Evolutionary conservation across 768 basidiomycete species (phyloP), one percentile per base, ranked within the genome.

Genomic region (Lentinula lateritia): DNA sequence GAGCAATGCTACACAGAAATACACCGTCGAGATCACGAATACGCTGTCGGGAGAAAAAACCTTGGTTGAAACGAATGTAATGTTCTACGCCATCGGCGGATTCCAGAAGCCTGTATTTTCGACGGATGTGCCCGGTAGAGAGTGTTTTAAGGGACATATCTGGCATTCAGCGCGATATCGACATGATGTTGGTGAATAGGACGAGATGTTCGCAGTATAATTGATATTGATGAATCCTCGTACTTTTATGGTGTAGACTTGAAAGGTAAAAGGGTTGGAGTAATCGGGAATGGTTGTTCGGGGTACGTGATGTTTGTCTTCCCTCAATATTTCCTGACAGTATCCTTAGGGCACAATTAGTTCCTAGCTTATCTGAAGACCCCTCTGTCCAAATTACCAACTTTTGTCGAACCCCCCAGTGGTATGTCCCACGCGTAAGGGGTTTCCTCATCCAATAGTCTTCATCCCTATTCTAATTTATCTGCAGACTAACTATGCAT

Each of bases 251-350:
- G 32, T n/a, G 20, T 20, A 56, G 55, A 76, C 48, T 67, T 87
- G 60, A 72, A 72, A 61, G 80, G 79, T 1, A 85, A 84, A 70
- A 73, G 76, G 32, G 78, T 89, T 6, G 85, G 81, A 0, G 80
- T 88, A 13, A 80, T 87, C 66, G 86, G 86, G 42, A 86, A 86
- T 66, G 86, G 84, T 3, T 85, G 81, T 63, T 84, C 82, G 45
- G 85, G 79, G 78, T 85, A 66, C 23, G 65, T 75, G 39, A 15
- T 28, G 63, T 64, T 28, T 64, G 66, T 61, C 61, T 46, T 58
- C 52, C 32, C 45, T 4, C 43, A 45, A 61, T 63, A n/a, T 41
- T 18, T 7, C 42, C 8, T 46, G 23, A 23, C 15, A 20, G 16
- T 39, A 65, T 39, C 53, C 16, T 23, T 60, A 87, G 86, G 18